A percentile compares a stretch with the other conserved stretches of the same genome.
These are phyloP conservation scores for Amphicarpaea edgeworthii DNA, from an alignment of 306 rosid species.

Conservation along the genomic window DNA sequence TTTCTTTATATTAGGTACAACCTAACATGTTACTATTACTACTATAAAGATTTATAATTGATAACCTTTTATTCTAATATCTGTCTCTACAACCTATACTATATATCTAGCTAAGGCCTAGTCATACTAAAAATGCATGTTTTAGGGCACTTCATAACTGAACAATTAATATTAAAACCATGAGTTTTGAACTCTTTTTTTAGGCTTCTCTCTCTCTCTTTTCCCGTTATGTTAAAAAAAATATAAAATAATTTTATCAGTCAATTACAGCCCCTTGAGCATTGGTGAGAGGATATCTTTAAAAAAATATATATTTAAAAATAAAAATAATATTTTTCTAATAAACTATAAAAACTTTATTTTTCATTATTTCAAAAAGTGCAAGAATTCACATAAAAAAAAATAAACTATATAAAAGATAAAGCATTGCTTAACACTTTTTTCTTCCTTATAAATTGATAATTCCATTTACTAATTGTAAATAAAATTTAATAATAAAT, in stretches of 20 bases:
- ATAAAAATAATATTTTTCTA: neutral
- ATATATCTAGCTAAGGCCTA: neutral
- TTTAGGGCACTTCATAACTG: neutral
- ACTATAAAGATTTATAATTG: neutral
- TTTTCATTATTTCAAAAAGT: neutral
- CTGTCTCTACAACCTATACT: neutral
- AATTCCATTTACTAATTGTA: neutral
- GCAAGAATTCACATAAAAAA: neutral
- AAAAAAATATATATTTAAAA: no score
- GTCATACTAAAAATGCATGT: neutral
- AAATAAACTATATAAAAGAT: neutral
- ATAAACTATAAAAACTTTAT: neutral
- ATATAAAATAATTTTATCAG: no score
- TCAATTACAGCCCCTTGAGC: no score
- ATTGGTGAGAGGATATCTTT: no score
- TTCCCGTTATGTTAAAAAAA: no score
- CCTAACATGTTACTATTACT: neutral
- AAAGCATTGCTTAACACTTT: neutral
- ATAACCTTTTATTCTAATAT: neutral
- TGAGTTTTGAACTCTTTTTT: neutral
- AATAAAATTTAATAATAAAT: neutral
- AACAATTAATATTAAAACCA: neutral
- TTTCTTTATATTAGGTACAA: slow-evolving; percentile 16
- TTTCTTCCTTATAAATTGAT: neutral
- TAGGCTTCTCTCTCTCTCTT: neutral